phyloP scores from a whole-genome alignment of 192 early-diverging fungal genomes.

The Anaeromyces robustus region DNA sequence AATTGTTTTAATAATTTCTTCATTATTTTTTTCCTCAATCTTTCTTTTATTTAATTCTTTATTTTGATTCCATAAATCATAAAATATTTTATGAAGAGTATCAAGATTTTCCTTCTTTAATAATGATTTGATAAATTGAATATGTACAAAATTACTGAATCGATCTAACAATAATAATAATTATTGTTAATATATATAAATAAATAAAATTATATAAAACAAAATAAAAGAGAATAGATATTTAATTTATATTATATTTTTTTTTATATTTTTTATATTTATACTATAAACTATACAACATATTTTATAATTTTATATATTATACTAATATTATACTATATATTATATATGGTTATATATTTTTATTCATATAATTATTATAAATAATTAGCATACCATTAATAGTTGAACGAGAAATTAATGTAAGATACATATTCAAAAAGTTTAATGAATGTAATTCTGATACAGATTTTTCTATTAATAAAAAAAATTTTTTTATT shows the following conservation, averaged over 20 bases:
- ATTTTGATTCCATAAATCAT: neutral
- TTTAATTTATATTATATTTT: too few relatives aligned
- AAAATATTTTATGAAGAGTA: neutral
- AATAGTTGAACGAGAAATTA: neutral
- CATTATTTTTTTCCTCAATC: neutral
- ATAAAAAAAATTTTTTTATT: too few relatives aligned
- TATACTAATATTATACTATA: too few relatives aligned
- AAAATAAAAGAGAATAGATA: too few relatives aligned
- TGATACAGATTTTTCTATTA: neutral
- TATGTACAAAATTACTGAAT: neutral
- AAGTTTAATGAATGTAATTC: neutral
- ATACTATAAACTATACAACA: too few relatives aligned
- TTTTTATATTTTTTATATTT: too few relatives aligned
- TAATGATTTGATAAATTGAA: neutral
- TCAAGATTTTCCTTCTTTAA: neutral
- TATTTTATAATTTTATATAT: too few relatives aligned
- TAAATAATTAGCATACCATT: too few relatives aligned
- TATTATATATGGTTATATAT: too few relatives aligned
- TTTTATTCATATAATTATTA: too few relatives aligned
- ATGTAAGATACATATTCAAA: neutral
- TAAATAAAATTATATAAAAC: too few relatives aligned
- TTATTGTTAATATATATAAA: too few relatives aligned
- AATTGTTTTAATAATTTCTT: neutral
- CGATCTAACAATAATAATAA: neutral
- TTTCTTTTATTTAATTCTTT: neutral